Evolutionary conservation across 805 yeast species (phyloP), one percentile per base, ranked within the genome.

Genomic region (Cyberlindnera lachancei): DNA sequence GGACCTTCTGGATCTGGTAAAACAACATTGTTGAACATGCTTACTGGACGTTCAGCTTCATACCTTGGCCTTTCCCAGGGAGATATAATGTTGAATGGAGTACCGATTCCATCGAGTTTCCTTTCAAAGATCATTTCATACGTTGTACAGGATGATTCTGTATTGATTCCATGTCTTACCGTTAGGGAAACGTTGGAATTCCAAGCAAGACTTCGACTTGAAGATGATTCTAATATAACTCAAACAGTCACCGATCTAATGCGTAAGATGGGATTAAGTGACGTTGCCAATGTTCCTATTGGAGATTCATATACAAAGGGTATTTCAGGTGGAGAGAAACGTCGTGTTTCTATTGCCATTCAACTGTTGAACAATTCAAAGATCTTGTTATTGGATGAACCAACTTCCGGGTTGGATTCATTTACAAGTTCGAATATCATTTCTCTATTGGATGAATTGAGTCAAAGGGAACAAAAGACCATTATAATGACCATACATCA

Each of bases 371-470:
- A 78, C 37, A 75, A 75, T 35, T 90, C 94, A 0, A 41, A 36
- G 18, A 75, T 75, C 35, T 65, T 86, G 23, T 52, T 86, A 22
- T 55, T 86, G 16, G 95, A 86, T 55, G 95, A 86, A 49, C 95
- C 95, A 3, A 86, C 95, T 1, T 82, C 94, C 5, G 95, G 95
- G 0, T 63, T 86, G 17, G 95, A 86, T 49, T 73, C 88, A 10
- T 73, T 82, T 36, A 83, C 92, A 0, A 81, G 94, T 0, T 66
- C 72, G 1, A 70, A 83, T 3, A 79, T 85, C 22, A 52, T 86
- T 25, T 61, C 66, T 19, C 70, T 85, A 24, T 60, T 85, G 36
- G 63, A 72, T 31, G 62, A 64, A 3, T 55, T 86, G 23, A 73
- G 86, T 3, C 48, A 40, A 3, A 50, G 56, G n/a, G 69, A 66